Evolutionary conservation across 2,329 filamentous ascomycete genomes (phyloP).

Genomic region (Alternaria gaisen): DNA sequence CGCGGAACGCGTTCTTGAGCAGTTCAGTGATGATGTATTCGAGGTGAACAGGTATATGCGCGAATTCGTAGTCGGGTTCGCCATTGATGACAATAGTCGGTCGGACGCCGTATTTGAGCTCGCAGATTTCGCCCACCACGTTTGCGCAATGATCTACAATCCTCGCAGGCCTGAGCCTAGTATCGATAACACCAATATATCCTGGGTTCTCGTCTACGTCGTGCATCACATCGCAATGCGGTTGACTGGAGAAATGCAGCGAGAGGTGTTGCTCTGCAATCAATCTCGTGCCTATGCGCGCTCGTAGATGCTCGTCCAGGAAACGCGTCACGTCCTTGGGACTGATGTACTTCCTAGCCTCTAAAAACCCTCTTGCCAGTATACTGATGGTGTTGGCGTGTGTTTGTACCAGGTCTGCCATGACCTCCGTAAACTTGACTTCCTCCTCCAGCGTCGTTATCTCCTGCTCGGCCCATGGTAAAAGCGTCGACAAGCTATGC

Average conservation of each 20-base stretch:
- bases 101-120: conserved; percentile 91
- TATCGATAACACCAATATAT: conserved; percentile 96
- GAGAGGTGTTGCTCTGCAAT: conserved; percentile 98
- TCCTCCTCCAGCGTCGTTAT: conserved; percentile 86
- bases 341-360: conserved; percentile 89
- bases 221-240: conserved; percentile 67
- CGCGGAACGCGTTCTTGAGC: conserved; percentile 95
- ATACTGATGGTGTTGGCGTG: conserved; percentile 95
- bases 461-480: conserved; percentile 79
- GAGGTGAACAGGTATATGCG: conserved; percentile 93
- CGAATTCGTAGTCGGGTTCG: conserved; percentile 85
- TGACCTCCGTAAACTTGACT: conserved; percentile 87
- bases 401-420: conserved; percentile 93
- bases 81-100: conserved; percentile 84
- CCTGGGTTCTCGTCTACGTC: conserved; percentile 59
- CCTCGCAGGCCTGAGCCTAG: conserved; percentile 79
- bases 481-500: conserved; percentile 87
- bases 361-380: conserved; percentile 89
- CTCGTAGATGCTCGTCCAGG: conserved; percentile 90
- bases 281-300: conserved; percentile 90
- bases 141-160: conserved; percentile 86
- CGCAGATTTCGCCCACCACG: conserved; percentile 95
- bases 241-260: conserved; percentile 78
- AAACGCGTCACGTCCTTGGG: conserved; percentile 86
- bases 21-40: conserved; percentile 98